phyloP scores from a whole-genome alignment of 225 moss, liverwort and hornwort genomes.

The Pseudoscleropodium purum region DNA sequence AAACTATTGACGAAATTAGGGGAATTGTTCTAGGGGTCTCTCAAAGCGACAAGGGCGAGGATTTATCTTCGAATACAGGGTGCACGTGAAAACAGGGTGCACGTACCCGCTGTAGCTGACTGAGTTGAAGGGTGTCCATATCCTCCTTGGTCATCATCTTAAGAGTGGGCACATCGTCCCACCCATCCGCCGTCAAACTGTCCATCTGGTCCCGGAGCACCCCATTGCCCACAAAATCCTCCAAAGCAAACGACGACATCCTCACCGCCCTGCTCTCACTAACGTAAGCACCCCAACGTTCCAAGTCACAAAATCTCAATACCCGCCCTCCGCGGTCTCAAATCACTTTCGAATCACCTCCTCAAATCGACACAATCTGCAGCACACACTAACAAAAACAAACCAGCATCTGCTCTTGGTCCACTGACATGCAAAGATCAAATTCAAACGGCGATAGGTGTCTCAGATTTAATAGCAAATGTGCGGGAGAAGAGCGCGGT shows the following conservation, averaged over 20 bases:
- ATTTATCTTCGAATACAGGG: neutral
- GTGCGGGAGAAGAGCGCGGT: neutral
- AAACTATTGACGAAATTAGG: neutral
- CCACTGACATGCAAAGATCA: neutral
- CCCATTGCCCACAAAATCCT: constrained; percentile 85
- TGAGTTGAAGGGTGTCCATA: constrained; percentile 77
- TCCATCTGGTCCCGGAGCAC: constrained; percentile 55
- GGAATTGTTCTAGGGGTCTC: neutral
- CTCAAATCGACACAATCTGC: neutral
- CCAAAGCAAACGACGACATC: constrained; percentile 69
- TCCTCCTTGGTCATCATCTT: constrained; percentile 82
- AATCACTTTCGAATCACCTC: neutral
- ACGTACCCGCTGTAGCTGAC: constrained; percentile 62
- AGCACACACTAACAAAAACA: neutral
- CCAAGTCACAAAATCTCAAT: neutral
- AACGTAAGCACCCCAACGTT: neutral
- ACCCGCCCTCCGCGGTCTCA: neutral
- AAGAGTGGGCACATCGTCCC: constrained; percentile 97
- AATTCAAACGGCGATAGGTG: neutral
- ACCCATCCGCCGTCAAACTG: constrained; percentile 53
- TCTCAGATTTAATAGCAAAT: neutral
- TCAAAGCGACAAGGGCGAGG: neutral
- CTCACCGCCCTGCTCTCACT: neutral
- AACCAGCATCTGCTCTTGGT: neutral
- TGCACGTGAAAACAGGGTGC: neutral